A percentile compares a stretch with the other conserved stretches of the same genome.
These are phyloP conservation scores for Pseudotsuga menziesii DNA, from an alignment of 75 land plant genomes.

Conservation along the genomic window DNA sequence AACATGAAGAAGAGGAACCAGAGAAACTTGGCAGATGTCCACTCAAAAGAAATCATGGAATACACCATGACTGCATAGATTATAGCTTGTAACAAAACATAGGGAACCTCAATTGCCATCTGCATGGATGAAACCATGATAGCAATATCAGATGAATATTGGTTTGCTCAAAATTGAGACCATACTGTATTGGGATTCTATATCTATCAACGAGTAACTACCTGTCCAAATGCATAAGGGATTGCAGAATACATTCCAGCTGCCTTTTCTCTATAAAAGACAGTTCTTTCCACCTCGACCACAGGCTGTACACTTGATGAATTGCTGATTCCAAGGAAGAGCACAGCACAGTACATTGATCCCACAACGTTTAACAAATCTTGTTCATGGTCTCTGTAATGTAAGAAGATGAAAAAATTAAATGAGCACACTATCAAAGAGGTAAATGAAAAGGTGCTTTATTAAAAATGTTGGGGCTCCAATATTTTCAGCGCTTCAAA, in stretches of 20 bases:
- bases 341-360: conserved; percentile 10
- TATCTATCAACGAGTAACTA: background rate
- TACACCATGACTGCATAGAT: conserved; percentile 25
- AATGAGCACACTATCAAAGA: no score
- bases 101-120: conserved; percentile 37
- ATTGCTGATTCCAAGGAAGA: conserved; percentile 7
- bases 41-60: conserved; percentile 71
- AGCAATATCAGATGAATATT: no score
- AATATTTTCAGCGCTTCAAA: no score
- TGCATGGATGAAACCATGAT: conserved; percentile 9
- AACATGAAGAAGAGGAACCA: conserved; percentile 75
- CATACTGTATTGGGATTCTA: background rate
- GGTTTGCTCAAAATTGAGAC: no score
- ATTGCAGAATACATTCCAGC: conserved; percentile 8
- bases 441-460: no score
- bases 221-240: conserved; percentile 13
- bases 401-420: no score
- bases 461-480: no score
- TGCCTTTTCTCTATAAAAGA: conserved; percentile 10
- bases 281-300: conserved; percentile 8
- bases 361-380: background rate
- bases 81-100: conserved; percentile 19
- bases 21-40: conserved; percentile 71
- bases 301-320: conserved; percentile 6
- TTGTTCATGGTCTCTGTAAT: no score